Base-by-base conservation (phyloP, 176 grass and related monocot genomes). In the Triticum timopheevii region DNA sequence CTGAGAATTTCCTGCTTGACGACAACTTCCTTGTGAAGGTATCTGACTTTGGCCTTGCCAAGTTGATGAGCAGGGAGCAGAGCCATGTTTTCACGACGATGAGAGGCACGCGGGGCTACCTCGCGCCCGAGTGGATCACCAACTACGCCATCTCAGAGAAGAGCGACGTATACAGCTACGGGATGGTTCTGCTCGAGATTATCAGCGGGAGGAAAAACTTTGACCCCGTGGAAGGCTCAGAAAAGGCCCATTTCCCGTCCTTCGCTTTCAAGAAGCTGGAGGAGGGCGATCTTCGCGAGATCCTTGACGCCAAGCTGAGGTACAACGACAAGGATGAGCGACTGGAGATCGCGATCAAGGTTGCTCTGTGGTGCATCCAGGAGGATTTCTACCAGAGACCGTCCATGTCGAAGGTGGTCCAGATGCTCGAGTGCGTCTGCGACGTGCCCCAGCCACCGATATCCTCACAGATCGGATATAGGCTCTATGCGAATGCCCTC, bases 21-120 rank as follows among this genome's bases (percentile, higher is more conserved):
- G 94, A 99, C 1, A 88, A 99, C 70, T 99, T 90, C 50, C 16
- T 80, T 17, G 94, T 94, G 12, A 99, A 96, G 88, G 97, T 99
- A 31, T 99, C 97, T 17, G 97, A 99, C 75, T 99, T 99, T 75
- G 97, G 97, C n/a, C 97, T 99, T 15, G 97, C 97, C 11, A 99
- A 99, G 76, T 39, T 99, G 59, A 99, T 99, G 97, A 99, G 92
- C 59, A 92, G 97, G 40, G 97, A 99, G 83, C 97, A 99, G 83
- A 99, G 97, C 68, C 92, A 94, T 87, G 97, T 99, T 42, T 99
- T 96, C 79, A 99, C 97, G 11, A 99, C 97, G 0, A 87, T 99
- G 38, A 79, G 94, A 61, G 97, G 97, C 65, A 99, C 97, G 0
- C 77, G 97, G 56, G 97, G 97, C 20, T 99, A 96, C 65, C 92